Evolutionary conservation across 2,329 filamentous ascomycete genomes (phyloP).

Genomic region (Pseudovirgaria hyperparasitica): DNA sequence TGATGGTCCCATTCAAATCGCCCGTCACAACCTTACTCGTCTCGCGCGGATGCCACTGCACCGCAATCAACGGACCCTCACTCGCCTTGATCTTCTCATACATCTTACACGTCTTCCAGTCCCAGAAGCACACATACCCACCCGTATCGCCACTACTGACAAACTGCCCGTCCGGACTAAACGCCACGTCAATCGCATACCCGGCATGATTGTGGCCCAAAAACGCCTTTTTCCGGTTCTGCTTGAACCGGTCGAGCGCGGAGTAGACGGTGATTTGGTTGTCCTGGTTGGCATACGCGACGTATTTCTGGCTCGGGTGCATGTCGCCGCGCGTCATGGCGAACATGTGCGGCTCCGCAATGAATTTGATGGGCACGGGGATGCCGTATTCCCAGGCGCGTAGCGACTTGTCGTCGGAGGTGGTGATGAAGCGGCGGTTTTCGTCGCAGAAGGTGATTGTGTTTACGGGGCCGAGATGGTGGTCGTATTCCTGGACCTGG

Average conservation of each 20-base stretch:
- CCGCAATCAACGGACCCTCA: slow-evolving; percentile 69
- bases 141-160: slow-evolving; percentile 75
- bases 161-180: slow-evolving; percentile 86
- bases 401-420: slow-evolving; percentile 90
- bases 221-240: slow-evolving; percentile 96
- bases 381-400: slow-evolving; percentile 98
- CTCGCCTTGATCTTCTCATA: slow-evolving; percentile 88
- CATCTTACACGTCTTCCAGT: slow-evolving; percentile 99
- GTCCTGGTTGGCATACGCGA: slow-evolving; percentile 84
- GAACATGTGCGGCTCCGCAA: slow-evolving; percentile 96
- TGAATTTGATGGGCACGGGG: slow-evolving; percentile 95
- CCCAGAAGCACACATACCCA: slow-evolving; percentile 92
- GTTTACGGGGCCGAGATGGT: slow-evolving; percentile 95
- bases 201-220: slow-evolving; percentile 92
- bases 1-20: slow-evolving; percentile 76
- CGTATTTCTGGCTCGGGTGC: slow-evolving; percentile 86
- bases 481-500: slow-evolving; percentile 93
- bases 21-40: slow-evolving; percentile 87
- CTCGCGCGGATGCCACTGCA: slow-evolving; percentile 96
- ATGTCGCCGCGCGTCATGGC: slow-evolving; percentile 74
- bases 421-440: slow-evolving; percentile 91
- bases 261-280: slow-evolving; percentile 97
- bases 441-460: slow-evolving; percentile 95
- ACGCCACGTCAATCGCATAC: slow-evolving; percentile 78
- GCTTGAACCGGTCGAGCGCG: slow-evolving; percentile 86